Percentiles rank a stretch among this genome's conserved stretches.
Conservation (phyloP, 805 yeast genomes). For the Kodamaea neixiangensis region DNA sequence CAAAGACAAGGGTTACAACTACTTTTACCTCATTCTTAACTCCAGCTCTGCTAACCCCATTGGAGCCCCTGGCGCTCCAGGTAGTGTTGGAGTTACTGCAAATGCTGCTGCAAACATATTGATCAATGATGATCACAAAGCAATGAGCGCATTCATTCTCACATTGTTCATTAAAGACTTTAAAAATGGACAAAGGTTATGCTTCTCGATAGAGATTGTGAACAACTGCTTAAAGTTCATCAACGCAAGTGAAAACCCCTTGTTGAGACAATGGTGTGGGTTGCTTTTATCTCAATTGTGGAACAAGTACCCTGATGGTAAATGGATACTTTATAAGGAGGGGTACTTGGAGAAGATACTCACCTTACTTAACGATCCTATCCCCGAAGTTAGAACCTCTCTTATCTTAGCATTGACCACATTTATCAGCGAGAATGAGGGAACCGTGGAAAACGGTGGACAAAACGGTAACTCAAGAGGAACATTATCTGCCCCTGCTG, state of each 20-base stretch:
- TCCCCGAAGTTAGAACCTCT: conserved; percentile 93
- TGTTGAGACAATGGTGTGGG: conserved; percentile 90
- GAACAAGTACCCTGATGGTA: conserved; percentile 71
- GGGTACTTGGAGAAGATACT: conserved; percentile 60
- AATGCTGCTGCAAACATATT: conserved; percentile 30
- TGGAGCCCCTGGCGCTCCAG: conserved; percentile 35
- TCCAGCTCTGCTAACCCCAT: conserved; percentile 32
- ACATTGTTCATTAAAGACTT: conserved; percentile 82
- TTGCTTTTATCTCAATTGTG: conserved; percentile 76
- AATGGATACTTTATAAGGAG: conserved; percentile 66
- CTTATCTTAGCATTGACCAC: conserved; percentile 71
- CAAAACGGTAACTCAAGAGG: conserved; percentile 9
- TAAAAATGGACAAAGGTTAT: conserved; percentile 74
- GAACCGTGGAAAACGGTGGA: conserved; percentile 17
- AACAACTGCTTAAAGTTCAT: conserved; percentile 66
- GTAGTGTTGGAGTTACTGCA: conserved; percentile 17
- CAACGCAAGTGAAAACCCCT: conserved; percentile 75
- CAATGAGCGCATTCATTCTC: conserved; percentile 91
- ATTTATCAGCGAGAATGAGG: conserved; percentile 55
- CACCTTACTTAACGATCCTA: conserved; percentile 74
- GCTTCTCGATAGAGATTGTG: conserved; percentile 73
- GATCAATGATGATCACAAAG: conserved; percentile 81
- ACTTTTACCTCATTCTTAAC: conserved; percentile 78
- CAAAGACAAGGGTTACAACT: conserved; percentile 87
- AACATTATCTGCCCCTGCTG: conserved; percentile 9